Evolutionary conservation across 805 yeast species (phyloP), one percentile per base, ranked within the genome.

Genomic region (Hanseniaspora hatyaiensis): DNA sequence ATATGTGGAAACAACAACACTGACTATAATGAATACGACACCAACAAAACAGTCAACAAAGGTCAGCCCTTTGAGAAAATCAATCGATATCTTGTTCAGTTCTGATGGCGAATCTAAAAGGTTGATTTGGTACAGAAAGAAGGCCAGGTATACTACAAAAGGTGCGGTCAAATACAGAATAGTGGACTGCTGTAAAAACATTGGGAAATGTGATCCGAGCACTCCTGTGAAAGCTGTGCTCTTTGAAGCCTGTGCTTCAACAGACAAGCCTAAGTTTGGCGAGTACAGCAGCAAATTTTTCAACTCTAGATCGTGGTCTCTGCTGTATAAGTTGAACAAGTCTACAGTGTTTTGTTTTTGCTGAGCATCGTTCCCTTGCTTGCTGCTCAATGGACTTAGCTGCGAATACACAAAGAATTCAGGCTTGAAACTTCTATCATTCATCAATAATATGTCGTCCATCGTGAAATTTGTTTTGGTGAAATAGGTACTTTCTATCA

Each of bases 61-160:
- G 8, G 42, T 45, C 8, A 45, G 18, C n/a, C 15, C 31, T 19
- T 36, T 45, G 15, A 45, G 12, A 8, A 40, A 30, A 12, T 20
- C 26, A 15, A 15, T 36, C 13, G 49, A 36, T 6, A 45, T 15
- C 20, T 45, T 45, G 26, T 45, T 45, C 6, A 45, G n/a, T 16
- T 45, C 49, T 15, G 49, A 45, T 1, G 49, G 49, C 2, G 49
- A 45, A 11, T 34, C 33, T 19, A 45, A n/a, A 8, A 18, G 30
- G 8, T 19, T 15, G 16, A 37, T 37, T 26, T 45, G 49, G 11
- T 20, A 22, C 19, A 45, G 26, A 37, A 45, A 45, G 6, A 28
- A 33, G 8, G 8, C 29, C 13, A 32, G n/a, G 18, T 36, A 37
- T 8, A 37, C 8, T 3, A 37, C 15, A 24, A 37, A 45, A 8